A percentile compares a stretch with the other conserved stretches of the same genome.
These are phyloP conservation scores for Aspergillus sp. DNA, from an alignment of 2,329 filamentous ascomycete species.

Conservation along the genomic window DNA sequence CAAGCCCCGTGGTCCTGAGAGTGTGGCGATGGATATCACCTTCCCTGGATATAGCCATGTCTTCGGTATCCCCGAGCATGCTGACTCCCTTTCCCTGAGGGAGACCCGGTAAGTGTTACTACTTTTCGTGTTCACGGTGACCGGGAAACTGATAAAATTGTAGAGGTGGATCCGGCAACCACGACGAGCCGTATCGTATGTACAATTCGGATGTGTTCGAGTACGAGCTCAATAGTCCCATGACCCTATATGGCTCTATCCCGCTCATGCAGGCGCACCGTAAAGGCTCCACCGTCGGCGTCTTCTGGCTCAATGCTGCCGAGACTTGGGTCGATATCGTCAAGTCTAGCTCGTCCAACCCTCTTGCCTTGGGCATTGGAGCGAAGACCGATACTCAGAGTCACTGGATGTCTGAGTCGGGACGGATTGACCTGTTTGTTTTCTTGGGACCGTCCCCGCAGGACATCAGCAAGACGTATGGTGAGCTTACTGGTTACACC, in stretches of 20 bases:
- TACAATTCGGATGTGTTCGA: constrained; percentile 98
- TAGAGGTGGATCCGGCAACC: constrained; percentile 76
- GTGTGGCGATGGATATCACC: constrained; percentile 83
- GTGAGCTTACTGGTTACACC: constrained; percentile 86
- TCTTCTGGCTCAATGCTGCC: constrained; percentile 96
- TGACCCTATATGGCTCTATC: constrained; percentile 97
- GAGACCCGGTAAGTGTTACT: constrained; percentile 65
- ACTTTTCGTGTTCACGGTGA: neutral
- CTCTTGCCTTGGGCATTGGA: constrained; percentile 68
- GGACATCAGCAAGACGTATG: constrained; percentile 78
- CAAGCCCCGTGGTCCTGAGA: constrained; percentile 93
- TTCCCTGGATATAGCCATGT: constrained; percentile 92
- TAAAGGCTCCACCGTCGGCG: constrained; percentile 87
- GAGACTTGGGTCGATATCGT: constrained; percentile 97
- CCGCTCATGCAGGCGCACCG: constrained; percentile 97
- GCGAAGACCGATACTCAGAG: constrained; percentile 77
- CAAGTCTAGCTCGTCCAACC: constrained; percentile 75
- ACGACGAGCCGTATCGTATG: constrained; percentile 85
- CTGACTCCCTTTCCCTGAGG: constrained; percentile 82
- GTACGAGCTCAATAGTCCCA: constrained; percentile 93
- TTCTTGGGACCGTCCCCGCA: constrained; percentile 86
- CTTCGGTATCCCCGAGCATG: constrained; percentile 90
- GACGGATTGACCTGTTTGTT: constrained; percentile 87
- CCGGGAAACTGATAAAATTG: constrained; percentile 18
- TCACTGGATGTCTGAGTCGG: constrained; percentile 95